Percentiles rank a stretch among this genome's conserved stretches.
Conservation (phyloP, 2,329 filamentous ascomycete genomes). For the Ciborinia camelliae region DNA sequence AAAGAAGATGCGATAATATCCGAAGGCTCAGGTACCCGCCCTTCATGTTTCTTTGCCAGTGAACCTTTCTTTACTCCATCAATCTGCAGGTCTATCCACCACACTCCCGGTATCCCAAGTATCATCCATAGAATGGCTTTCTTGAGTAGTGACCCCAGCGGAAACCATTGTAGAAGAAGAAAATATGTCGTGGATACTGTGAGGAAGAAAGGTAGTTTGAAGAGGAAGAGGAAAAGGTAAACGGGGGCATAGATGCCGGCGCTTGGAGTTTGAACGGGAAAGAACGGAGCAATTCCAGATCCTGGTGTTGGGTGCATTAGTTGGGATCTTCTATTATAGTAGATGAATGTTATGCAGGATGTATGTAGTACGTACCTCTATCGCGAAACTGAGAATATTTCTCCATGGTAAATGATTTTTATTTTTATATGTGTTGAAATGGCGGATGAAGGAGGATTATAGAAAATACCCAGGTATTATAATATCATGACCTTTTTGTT, state of each 20-base stretch:
- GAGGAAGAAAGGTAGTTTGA: conserved; percentile 77
- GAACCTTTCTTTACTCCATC: conserved; percentile 94
- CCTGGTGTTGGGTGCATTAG: conserved; percentile 51
- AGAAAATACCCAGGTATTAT: no score
- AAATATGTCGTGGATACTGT: conserved; percentile 70
- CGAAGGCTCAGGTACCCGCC: conserved; percentile 73
- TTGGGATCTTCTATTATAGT: conserved; percentile 12
- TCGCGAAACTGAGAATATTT: conserved; percentile 74
- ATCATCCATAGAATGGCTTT: conserved; percentile 87
- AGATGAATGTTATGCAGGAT: background rate
- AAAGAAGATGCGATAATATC: conserved; percentile 87
- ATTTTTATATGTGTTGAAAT: background rate
- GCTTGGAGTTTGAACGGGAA: conserved; percentile 69
- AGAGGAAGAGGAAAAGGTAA: conserved; percentile 69
- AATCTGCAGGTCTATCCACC: conserved; percentile 98
- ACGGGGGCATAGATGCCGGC: conserved; percentile 61
- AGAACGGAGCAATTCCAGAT: conserved; percentile 93
- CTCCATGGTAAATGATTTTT: conserved; percentile 52
- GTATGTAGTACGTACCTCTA: conserved; percentile 51
- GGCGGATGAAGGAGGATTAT: background rate
- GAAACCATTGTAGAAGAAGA: conserved; percentile 76
- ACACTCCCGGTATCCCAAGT: conserved; percentile 84
- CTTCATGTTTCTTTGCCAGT: conserved; percentile 67
- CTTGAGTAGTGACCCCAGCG: conserved; percentile 63
- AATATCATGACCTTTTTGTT: conserved; percentile 14